These are phyloP conservation scores for Quercus dentata DNA, from an alignment of 306 rosid species.

Conservation along the genomic window DNA sequence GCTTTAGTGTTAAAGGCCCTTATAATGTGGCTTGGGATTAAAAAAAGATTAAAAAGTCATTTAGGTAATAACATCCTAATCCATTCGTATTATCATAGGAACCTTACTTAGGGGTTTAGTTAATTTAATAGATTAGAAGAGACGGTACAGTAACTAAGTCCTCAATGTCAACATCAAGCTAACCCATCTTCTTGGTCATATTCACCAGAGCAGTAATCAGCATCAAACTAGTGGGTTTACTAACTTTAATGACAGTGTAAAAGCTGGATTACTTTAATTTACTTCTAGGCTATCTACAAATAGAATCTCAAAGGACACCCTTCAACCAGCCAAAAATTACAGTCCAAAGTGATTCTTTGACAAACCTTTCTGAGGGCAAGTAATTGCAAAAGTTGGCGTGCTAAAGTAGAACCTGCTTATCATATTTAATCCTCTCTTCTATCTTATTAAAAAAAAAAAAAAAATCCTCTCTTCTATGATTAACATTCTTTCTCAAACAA, in stretches of 20 bases:
- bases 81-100: background rate
- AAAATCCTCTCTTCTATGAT: background rate
- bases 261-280: constrained; percentile 1
- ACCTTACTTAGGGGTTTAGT: background rate
- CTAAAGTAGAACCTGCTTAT: background rate
- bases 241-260: constrained; percentile 19
- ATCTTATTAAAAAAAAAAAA: too few relatives aligned
- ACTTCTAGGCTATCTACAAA: background rate
- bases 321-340: constrained; percentile 1
- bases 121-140: background rate
- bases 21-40: constrained; percentile 1
- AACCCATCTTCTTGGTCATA: constrained; percentile 13
- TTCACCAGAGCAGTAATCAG: constrained; percentile 32
- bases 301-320: background rate
- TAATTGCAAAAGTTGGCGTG: constrained; percentile 12
- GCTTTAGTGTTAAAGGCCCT: constrained; percentile 22
- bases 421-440: background rate
- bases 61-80: constrained; percentile 5
- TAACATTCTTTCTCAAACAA: background rate
- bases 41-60: background rate
- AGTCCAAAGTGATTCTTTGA: background rate
- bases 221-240: constrained; percentile 29
- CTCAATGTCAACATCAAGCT: constrained; percentile 17
- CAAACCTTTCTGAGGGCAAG: constrained; percentile 10
- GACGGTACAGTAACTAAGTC: background rate